Percentiles rank a stretch among this genome's conserved stretches.
phyloP scores from a whole-genome alignment of 805 yeast species.

The Metschnikowia arizonensis region DNA sequence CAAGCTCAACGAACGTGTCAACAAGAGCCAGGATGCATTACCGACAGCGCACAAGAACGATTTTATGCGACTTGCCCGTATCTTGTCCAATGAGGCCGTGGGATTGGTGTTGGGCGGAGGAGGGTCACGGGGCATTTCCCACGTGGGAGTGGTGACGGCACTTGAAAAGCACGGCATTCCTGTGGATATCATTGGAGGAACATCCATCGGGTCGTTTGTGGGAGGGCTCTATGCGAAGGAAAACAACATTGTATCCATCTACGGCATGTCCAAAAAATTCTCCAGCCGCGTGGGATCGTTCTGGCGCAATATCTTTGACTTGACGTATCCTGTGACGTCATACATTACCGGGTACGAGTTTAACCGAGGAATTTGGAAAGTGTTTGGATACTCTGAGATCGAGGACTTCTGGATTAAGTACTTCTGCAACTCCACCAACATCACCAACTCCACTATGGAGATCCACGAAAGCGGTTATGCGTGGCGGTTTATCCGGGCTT shows the following conservation, averaged over 20 bases:
- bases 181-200: constrained; percentile 90
- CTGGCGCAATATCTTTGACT: constrained; percentile 81
- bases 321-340: constrained; percentile 91
- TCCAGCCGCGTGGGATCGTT: constrained; percentile 74
- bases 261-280: constrained; percentile 84
- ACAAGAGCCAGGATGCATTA: constrained; percentile 15
- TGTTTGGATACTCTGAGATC: constrained; percentile 85
- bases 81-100: constrained; percentile 87
- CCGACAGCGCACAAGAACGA: constrained; percentile 48
- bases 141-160: constrained; percentile 86
- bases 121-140: constrained; percentile 93
- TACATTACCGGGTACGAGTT: constrained; percentile 97
- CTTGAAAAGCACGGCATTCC: constrained; percentile 91
- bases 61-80: constrained; percentile 82
- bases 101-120: constrained; percentile 97
- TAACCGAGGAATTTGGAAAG: constrained; percentile 96
- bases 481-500: constrained; percentile 93
- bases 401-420: constrained; percentile 94
- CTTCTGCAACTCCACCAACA: constrained; percentile 89
- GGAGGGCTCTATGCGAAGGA: constrained; percentile 95
- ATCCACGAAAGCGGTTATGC: constrained; percentile 88
- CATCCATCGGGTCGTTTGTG: constrained; percentile 92
- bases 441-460: constrained; percentile 93
- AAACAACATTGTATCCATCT: constrained; percentile 84
- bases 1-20: constrained; percentile 23